Evolutionary conservation across 257 asterid genomes (phyloP).

Genomic region (Lycium barbarum): DNA sequence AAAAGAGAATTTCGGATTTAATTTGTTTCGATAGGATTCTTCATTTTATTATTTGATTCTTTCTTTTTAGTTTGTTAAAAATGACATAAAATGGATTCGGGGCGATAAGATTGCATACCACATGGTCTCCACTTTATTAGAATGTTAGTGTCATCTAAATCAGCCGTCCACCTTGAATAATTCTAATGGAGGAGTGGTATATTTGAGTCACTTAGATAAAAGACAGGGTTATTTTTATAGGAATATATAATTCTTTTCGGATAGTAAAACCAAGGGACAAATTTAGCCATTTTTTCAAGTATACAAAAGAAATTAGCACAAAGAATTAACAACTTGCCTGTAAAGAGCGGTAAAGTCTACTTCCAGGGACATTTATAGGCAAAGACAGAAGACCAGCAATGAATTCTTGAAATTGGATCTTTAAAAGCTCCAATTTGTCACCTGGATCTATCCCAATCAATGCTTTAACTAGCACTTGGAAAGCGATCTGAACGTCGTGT

Average conservation of each 20-base stretch:
- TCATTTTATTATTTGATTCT: no score
- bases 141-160: no score
- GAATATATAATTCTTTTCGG: neutral
- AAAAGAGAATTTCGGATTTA: no score
- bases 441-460: slow-evolving; percentile 77
- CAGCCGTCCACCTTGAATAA: neutral
- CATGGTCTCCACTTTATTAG: no score
- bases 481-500: slow-evolving; percentile 63
- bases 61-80: no score
- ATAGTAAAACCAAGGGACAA: neutral
- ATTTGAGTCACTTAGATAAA: no score
- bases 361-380: slow-evolving; percentile 85
- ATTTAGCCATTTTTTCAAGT: neutral
- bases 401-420: slow-evolving; percentile 83
- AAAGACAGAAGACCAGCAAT: slow-evolving; percentile 91
- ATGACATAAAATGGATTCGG: no score
- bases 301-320: neutral
- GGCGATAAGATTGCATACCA: no score
- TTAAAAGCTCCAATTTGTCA: slow-evolving; percentile 68
- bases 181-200: no score
- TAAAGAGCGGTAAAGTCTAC: slow-evolving; percentile 77
- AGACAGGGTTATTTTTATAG: no score
- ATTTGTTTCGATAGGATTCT: no score
- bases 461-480: slow-evolving; percentile 82
- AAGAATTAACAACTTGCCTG: slow-evolving; percentile 57